A percentile compares a stretch with the other conserved stretches of the same genome.
These are phyloP conservation scores for Logfia minima DNA, from an alignment of 129 eudicot species.

Conservation along the genomic window DNA sequence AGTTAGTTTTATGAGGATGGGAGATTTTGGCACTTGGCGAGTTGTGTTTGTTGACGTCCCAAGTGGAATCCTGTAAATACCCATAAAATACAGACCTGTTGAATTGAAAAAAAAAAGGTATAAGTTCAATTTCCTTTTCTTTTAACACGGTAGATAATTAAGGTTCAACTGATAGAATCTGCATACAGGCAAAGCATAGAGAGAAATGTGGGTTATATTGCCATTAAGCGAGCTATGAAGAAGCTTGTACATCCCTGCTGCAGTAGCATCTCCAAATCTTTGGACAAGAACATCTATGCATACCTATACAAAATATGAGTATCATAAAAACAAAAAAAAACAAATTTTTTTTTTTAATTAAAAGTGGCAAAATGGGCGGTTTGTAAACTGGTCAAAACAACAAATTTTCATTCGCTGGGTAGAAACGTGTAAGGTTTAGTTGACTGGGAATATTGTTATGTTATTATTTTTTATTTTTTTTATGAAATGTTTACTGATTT, in stretches of 20 bases:
- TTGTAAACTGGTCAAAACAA: neutral
- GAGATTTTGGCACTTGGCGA: constrained; percentile 52
- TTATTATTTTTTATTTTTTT: neutral
- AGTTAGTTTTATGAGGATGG: constrained; percentile 28
- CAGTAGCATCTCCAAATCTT: constrained; percentile 95
- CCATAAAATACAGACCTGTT: constrained; percentile 80
- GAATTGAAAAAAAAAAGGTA: neutral
- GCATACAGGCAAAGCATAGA: constrained; percentile 84
- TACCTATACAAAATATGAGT: constrained; percentile 45
- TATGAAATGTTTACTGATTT: neutral
- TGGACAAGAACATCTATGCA: constrained; percentile 97
- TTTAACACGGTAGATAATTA: neutral
- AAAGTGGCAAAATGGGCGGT: neutral
- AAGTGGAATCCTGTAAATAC: constrained; percentile 64
- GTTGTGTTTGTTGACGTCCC: constrained; percentile 73
- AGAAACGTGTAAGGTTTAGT: neutral
- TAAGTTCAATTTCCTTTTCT: neutral
- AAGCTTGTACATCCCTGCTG: constrained; percentile 90
- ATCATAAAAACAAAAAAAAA: neutral
- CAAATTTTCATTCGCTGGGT: neutral
- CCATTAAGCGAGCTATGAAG: constrained; percentile 61
- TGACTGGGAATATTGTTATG: neutral
- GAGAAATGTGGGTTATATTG: constrained; percentile 59
- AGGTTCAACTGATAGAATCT: neutral
- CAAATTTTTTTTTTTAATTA: neutral